Evolutionary conservation across 352 stramenopile genomes (phyloP), one percentile per base, ranked within the genome.

Genomic region (Globisporangium nunn): DNA sequence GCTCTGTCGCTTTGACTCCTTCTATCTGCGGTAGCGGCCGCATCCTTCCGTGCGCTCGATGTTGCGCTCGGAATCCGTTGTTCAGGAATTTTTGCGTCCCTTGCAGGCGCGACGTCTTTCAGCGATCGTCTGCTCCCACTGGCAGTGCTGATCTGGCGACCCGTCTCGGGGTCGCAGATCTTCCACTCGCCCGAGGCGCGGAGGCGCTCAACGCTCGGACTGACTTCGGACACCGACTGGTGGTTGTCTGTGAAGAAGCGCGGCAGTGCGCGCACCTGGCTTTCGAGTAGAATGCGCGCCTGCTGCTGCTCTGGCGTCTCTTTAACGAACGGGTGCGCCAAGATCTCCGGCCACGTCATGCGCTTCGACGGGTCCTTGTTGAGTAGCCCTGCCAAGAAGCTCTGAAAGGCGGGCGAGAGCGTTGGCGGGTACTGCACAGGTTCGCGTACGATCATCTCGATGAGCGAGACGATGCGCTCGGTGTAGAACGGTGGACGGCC

Each of bases 391-490:
- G 78, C 72, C 4, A 98, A 61, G 43, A 98, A 98, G 39, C 71
- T 85, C 46, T 88, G 75, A 52, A 98, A 95, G 4, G 84, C 60
- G 0, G 59, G 43, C 3, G 86, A 93, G 70, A 97, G 95, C 17
- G 80, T 80, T 4, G 74, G 37, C 6, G 93, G 92, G 54, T 96
- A 98, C 50, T 76, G 68, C 4, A 98, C 88, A 2, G 85, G 83
- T 53, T 98, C 88, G 48, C 91, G 87, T n/a, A 98, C 81, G 61
- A 98, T 98, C 78, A 96, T 95, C 61, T 98, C 93, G n/a, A 98
- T 97, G 11, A 98, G 68, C 46, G 86, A 87, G 54, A 96, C 95
- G 45, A 98, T 97, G 33, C 78, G 88, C 54, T 97, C 92, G 1
- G 93, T 98, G 74, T 97, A 98, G 63, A 98, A 98, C 2, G 94